Evolutionary conservation across 2,329 filamentous ascomycete species (phyloP).

Genomic region (Teratosphaeria zuluensis): DNA sequence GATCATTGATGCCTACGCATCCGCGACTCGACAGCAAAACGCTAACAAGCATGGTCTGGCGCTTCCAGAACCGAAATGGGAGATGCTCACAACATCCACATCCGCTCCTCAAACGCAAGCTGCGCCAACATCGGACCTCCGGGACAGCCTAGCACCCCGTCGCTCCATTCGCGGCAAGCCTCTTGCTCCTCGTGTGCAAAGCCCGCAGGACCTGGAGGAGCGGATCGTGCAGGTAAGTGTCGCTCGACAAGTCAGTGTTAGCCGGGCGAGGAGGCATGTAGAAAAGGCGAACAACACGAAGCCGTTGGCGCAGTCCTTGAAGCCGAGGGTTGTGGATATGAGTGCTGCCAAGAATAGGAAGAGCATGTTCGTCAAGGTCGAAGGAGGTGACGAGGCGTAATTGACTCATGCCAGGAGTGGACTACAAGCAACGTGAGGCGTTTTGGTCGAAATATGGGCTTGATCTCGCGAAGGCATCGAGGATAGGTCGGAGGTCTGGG

Average conservation of each 20-base stretch:
- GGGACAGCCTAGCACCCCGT: neutral
- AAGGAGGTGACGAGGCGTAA: conserved; percentile 14
- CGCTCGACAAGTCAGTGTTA: conserved; percentile 21
- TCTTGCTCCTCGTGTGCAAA: conserved; percentile 13
- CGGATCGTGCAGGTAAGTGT: conserved; percentile 22
- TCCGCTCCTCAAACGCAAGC: neutral
- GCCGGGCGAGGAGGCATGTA: conserved; percentile 13
- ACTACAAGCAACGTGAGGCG: neutral
- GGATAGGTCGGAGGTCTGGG: neutral
- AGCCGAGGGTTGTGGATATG: conserved; percentile 24
- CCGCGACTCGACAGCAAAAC: neutral
- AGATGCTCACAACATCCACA: conserved; percentile 6
- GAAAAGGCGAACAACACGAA: conserved; percentile 16
- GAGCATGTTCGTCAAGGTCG: conserved; percentile 17
- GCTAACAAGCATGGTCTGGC: conserved; percentile 1
- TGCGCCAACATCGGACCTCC: neutral
- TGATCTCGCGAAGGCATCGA: neutral
- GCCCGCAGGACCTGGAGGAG: conserved; percentile 16
- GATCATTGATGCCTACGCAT: conserved; percentile 3
- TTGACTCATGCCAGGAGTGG: neutral
- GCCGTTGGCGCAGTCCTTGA: conserved; percentile 13
- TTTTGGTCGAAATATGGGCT: neutral
- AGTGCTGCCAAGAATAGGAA: conserved; percentile 18
- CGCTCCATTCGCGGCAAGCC: neutral
- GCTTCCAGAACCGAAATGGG: conserved; percentile 8